Evolutionary conservation across 371 early-diverging fungal genomes (phyloP), one percentile per base, ranked within the genome.

Genomic region (Haplosporangium sp.): DNA sequence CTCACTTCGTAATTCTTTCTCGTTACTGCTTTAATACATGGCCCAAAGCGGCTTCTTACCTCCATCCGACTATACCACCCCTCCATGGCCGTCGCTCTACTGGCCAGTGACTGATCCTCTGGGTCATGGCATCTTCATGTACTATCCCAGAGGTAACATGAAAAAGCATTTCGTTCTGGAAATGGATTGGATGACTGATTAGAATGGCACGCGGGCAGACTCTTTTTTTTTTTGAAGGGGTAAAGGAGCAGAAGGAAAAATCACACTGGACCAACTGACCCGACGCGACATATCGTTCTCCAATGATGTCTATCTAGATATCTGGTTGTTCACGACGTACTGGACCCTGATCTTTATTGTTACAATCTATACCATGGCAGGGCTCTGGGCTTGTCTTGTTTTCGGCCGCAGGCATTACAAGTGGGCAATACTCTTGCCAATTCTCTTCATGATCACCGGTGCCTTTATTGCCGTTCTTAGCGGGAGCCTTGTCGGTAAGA

Each of bases 11-110:
- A 29, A 29, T 29, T 29, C 29, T 29, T 29, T 29, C 29, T 4
- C 29, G 29, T 29, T 29, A 4, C 29, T 29, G 29, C 29, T 29
- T 29, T 29, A 29, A 29, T 29, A 29, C 29, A 71, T 71, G 72
- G 42, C 74, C 20, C 61, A 73, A 29, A 62, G 23, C 20, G 69
- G 75, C 43, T 87, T 87, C 64, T 66, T 81, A 43, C 74, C 85
- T 38, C 90, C 90, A 37, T 83, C 84, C 55, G 90, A 86, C 14
- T 90, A 90, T 63, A 81, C 55, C 41, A 85, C 87, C 18, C 88
- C 89, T 20, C 61, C 76, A 23, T 90, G 89, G 89, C 90, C 90
- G 29, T 82, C 89, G 6, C 82, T 90, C 16, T 90, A 90, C 65
- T 88, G 89, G 89, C 90, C 90, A 13, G 84, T 89, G 53, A 80